Conservation (phyloP, 225 moss, liverwort and hornwort genomes). For the Neckera pumila region DNA sequence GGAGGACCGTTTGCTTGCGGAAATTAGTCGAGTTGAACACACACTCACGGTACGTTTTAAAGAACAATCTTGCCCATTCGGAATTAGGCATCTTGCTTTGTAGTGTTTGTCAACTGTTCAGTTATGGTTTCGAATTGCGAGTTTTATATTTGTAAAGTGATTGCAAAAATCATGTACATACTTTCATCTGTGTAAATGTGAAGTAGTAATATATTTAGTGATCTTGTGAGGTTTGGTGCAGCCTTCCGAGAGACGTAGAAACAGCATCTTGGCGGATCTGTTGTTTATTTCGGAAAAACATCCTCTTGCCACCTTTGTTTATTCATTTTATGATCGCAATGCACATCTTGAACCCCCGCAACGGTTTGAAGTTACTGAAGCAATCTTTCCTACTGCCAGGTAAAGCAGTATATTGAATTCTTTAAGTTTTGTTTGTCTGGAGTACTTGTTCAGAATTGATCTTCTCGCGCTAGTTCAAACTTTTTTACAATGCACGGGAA, state of each 20-base stretch:
- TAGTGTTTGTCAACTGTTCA: neutral
- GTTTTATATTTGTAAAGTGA: neutral
- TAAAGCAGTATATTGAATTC: neutral
- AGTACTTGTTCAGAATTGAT: neutral
- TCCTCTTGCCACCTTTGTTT: conserved; percentile 52
- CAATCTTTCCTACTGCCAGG: conserved; percentile 22
- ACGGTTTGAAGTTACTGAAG: conserved; percentile 54
- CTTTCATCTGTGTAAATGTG: neutral
- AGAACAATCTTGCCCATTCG: neutral
- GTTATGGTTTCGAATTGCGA: neutral
- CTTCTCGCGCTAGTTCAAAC: neutral
- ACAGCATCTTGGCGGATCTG: conserved; percentile 66
- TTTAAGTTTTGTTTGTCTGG: neutral
- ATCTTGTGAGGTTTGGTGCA: conserved; percentile 18
- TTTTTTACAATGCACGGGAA: neutral
- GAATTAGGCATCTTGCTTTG: neutral
- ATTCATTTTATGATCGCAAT: conserved; percentile 66
- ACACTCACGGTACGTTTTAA: conserved; percentile 54
- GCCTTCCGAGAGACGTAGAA: conserved; percentile 64
- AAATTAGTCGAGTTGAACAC: conserved; percentile 71
- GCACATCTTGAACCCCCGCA: conserved; percentile 42
- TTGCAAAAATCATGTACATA: neutral
- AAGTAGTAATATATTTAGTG: neutral
- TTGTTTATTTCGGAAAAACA: conserved; percentile 66
- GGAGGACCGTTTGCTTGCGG: conserved; percentile 81